Evolutionary conservation across 2,329 filamentous ascomycete genomes (phyloP).

Genomic region (Penicillium freii): DNA sequence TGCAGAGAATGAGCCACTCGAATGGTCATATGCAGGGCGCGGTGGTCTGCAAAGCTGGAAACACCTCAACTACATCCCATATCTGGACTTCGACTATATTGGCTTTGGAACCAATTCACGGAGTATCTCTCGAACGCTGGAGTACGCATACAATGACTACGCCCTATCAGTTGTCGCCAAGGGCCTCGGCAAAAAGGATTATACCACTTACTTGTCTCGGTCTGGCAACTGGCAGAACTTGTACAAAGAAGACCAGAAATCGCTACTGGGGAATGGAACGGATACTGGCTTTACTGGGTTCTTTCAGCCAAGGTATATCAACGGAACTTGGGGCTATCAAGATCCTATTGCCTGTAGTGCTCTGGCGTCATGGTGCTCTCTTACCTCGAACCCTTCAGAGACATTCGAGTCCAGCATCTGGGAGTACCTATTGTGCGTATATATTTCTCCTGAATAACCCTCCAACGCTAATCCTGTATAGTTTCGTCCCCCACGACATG

Average conservation of each 20-base stretch:
- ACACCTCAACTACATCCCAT: conserved; percentile 64
- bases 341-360: conserved; percentile 47
- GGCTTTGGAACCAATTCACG: conserved; percentile 68
- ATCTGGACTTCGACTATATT: conserved; percentile 62
- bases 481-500: conserved; percentile 54
- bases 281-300: conserved; percentile 67
- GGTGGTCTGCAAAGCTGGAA: conserved; percentile 71
- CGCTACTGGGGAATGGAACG: conserved; percentile 50
- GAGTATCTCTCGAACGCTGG: conserved; percentile 66
- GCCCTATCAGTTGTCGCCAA: conserved; percentile 60
- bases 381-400: conserved; percentile 31
- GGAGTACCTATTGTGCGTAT: conserved; percentile 50
- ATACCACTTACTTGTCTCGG: conserved; percentile 53
- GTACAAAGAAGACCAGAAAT: conserved; percentile 59
- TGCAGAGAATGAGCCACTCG: conserved; percentile 64
- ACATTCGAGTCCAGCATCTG: conserved; percentile 35
- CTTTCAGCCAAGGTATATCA: conserved; percentile 65
- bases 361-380: conserved; percentile 27
- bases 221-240: conserved; percentile 65
- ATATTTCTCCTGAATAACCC: conserved; percentile 46
- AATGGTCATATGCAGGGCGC: conserved; percentile 66
- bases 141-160: conserved; percentile 75
- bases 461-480: conserved; percentile 43
- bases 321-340: conserved; percentile 67
- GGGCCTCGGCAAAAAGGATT: conserved; percentile 49